Evolutionary conservation across 805 yeast genomes (phyloP), one percentile per base, ranked within the genome.

Genomic region (Candida qinlingensis): DNA sequence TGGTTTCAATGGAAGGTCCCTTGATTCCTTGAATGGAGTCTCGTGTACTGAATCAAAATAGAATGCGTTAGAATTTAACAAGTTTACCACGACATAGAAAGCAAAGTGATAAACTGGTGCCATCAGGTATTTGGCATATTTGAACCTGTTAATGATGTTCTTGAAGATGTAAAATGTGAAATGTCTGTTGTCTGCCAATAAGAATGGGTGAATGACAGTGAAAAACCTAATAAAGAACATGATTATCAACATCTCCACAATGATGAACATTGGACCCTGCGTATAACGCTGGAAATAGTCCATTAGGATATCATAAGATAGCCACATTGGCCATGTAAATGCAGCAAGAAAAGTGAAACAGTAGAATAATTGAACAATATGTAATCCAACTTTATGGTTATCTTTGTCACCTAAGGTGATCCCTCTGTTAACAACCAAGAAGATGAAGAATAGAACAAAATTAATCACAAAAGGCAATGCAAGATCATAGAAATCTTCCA

Each of bases 111-210:
- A 90, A 0, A 81, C 65, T 4, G 95, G 90, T 1, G 83, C 72
- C 53, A 83, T 62, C 6, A 79, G 56, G 48, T 74, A 69, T 46
- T 77, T 70, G 19, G 79, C 71, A 48, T 75, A 73, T 48, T 73
- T 64, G 34, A 66, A 70, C 26, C 72, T 68, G 55, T 77, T 67
- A 41, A 92, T 76, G 29, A 94, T 58, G 49, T 76, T 77, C 48
- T 81, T 79, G 79, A 87, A 87, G 36, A 94, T 67, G 66, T 94
- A 94, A 64, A 94, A 94, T 0, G 96, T 82, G 63, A 82, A 89
- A 66, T 94, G 99, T 58, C 99, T 79, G 68, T 94, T 94, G 65
- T 94, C 99, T 0, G 98, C 95, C 40, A 92, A 72, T 37, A 94
- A 65, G 64, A 92, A 94, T 7, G 97, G 97, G 64, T 94, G 99